These are phyloP conservation scores for Oxytropis ochrocephala DNA, from an alignment of 306 rosid genomes.

Conservation along the genomic window DNA sequence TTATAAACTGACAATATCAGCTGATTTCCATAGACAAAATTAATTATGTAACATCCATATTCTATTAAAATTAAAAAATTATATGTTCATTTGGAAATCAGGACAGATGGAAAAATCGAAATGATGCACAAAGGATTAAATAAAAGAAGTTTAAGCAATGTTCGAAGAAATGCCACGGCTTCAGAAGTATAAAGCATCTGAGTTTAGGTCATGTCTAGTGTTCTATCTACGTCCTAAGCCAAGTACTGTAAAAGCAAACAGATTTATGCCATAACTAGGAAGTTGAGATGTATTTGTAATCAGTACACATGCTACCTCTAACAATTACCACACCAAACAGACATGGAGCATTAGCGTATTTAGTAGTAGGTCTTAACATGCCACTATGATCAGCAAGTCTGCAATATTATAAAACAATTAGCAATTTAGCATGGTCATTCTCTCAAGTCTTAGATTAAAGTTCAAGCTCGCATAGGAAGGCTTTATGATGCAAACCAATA, in stretches of 20 bases:
- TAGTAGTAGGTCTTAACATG: not conserved
- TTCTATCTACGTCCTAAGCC: not conserved
- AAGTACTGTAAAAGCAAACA: not conserved
- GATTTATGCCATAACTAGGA: not conserved
- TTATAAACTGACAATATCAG: slow-evolving; percentile 1
- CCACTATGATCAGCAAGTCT: slow-evolving; percentile 11
- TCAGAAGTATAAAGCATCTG: not conserved
- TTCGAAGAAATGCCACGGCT: not conserved
- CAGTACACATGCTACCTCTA: not conserved
- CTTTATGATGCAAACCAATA: slow-evolving; percentile 21
- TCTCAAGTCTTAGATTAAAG: not conserved
- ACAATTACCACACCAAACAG: slow-evolving; percentile 13
- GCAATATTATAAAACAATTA: not conserved
- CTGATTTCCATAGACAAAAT: not conserved
- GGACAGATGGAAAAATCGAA: not conserved
- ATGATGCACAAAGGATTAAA: not conserved
- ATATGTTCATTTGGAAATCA: not conserved
- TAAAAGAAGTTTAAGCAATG: not conserved
- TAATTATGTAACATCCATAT: not conserved
- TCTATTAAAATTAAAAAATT: not conserved
- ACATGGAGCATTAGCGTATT: not conserved
- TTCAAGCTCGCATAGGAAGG: slow-evolving; percentile 16
- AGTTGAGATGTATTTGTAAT: not conserved
- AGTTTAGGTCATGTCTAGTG: not conserved
- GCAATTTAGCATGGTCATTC: not conserved